Evolutionary conservation across 352 stramenopile species (phyloP).

Genomic region (Globisporangium takayamanum): DNA sequence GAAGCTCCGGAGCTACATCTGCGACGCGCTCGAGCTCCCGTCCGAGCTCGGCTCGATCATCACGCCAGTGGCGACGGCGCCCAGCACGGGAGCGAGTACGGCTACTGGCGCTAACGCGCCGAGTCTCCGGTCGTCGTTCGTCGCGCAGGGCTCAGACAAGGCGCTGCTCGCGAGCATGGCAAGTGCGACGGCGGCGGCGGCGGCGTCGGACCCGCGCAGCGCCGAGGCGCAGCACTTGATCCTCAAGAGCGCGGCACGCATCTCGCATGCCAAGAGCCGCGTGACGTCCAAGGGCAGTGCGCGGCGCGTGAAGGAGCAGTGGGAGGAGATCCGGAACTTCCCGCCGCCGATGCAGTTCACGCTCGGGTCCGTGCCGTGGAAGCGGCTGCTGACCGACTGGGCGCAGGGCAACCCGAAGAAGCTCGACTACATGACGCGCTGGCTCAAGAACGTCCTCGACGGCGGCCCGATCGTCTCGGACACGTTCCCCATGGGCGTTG

Average conservation of each 20-base stretch:
- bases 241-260: conserved; percentile 58
- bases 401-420: conserved; percentile 87
- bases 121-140: conserved; percentile 11
- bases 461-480: conserved; percentile 80
- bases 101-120: not conserved
- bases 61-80: conserved; percentile 12
- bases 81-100: not conserved
- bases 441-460: conserved; percentile 86
- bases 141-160: conserved; percentile 12
- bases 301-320: conserved; percentile 82
- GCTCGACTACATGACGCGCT: conserved; percentile 87
- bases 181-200: not conserved
- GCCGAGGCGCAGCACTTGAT: conserved; percentile 62
- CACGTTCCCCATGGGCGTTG: conserved; percentile 82
- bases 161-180: conserved; percentile 9
- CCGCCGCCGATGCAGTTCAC: conserved; percentile 79
- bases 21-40: conserved; percentile 67
- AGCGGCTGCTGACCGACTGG: conserved; percentile 82
- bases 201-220: conserved; percentile 37
- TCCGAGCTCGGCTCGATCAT: conserved; percentile 28
- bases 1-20: conserved; percentile 74
- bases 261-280: conserved; percentile 63
- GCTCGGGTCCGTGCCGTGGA: conserved; percentile 80
- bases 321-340: conserved; percentile 86
- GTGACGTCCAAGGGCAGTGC: conserved; percentile 69